Base-by-base conservation (phyloP, 2,329 filamentous ascomycete species). In the Xylariaceae sp. region DNA sequence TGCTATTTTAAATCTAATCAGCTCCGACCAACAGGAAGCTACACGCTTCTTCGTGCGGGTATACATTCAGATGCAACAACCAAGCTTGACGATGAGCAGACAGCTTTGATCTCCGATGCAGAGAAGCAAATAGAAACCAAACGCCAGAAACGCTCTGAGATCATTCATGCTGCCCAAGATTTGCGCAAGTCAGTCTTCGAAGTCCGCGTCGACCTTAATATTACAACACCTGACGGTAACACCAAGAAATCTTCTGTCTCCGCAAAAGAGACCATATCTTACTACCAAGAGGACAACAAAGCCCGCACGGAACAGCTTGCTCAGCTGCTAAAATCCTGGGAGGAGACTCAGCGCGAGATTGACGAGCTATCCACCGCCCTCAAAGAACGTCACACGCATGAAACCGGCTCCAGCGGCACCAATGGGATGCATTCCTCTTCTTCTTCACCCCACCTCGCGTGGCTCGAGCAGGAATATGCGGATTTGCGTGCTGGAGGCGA, bases 281-380 rank as follows among this genome's bases (percentile, higher is more conserved):
- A n/a, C n/a, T n/a, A n/a, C n/a, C n/a, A n/a, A n/a, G n/a, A n/a
- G n/a, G n/a, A n/a, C n/a, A n/a, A n/a, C n/a, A n/a, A n/a, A n/a
- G n/a, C n/a, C n/a, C n/a, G n/a, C n/a, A n/a, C n/a, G n/a, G n/a
- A n/a, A n/a, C n/a, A n/a, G n/a, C 50, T 64, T 22, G 44, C 45
- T n/a, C 32, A 36, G 10, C 44, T 60, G 25, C 62, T 60, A 58
- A 43, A 36, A 5, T 44, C 50, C 14, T 63, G 56, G 60, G 55
- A 52, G 19, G 50, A 44, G 5, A 44, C 47, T 22, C 57, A 63
- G 39, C 35, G 41, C 17, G 57, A 62, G 35, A 55, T 63, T 45
- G 54, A 58, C 6, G 44, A 47, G 20, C 39, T 56, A 17, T 41
- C 38, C 10, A 29, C 21, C 14, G 43, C 34, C 17, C 20, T 42